A percentile compares a stretch with the other conserved stretches of the same genome.
These are phyloP conservation scores for Piper longum DNA, from an alignment of 164 flowering plant genomes.

Conservation along the genomic window DNA sequence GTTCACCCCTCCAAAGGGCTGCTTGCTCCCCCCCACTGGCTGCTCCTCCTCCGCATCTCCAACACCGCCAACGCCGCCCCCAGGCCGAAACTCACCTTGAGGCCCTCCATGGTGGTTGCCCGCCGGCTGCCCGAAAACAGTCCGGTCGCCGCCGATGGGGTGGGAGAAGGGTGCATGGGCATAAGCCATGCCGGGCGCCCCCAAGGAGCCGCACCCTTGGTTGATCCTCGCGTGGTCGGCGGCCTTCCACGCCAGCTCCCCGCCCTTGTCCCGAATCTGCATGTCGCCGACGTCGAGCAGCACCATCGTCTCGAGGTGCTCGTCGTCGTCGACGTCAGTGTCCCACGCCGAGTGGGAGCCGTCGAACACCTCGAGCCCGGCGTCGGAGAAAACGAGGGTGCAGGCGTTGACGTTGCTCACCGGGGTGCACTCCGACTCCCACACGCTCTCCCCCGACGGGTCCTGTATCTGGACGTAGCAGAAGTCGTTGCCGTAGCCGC, in stretches of 20 bases:
- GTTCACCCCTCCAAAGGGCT: conserved; percentile 16
- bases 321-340: conserved; percentile 17
- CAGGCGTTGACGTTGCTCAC: conserved; percentile 27
- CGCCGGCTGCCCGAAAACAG: conserved; percentile 18
- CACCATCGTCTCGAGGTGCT: conserved; percentile 16
- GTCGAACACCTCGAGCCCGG: conserved; percentile 32
- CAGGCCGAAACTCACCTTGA: conserved; percentile 4
- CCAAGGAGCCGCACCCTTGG: conserved; percentile 29
- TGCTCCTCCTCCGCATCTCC: not conserved
- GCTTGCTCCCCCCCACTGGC: conserved; percentile 1
- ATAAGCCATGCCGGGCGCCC: conserved; percentile 18
- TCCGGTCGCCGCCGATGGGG: conserved; percentile 11
- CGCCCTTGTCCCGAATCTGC: conserved; percentile 25
- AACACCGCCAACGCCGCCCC: not conserved
- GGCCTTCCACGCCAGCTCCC: conserved; percentile 25
- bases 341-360: conserved; percentile 31
- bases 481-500: conserved; percentile 29
- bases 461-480: conserved; percentile 30
- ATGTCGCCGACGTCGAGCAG: conserved; percentile 30
- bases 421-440: conserved; percentile 34
- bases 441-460: conserved; percentile 13
- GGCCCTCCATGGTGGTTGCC: conserved; percentile 1
- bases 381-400: conserved; percentile 22
- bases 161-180: conserved; percentile 25
- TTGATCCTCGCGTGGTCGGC: conserved; percentile 19